phyloP scores from a whole-genome alignment of 805 yeast species.

The Wickerhamiella azymoides region DNA sequence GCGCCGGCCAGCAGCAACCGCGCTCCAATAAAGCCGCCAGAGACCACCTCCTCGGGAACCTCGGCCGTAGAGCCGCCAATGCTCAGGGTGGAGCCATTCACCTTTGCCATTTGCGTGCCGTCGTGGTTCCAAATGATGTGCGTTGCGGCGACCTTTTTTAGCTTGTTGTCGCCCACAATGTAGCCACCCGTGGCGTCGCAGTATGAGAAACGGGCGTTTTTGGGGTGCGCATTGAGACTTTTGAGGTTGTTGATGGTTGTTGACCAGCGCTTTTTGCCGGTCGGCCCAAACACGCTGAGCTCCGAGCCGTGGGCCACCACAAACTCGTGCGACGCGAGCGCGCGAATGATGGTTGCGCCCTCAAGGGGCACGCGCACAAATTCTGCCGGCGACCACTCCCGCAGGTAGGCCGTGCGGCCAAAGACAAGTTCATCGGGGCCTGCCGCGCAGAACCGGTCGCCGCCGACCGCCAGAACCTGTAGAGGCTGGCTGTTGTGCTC shows the following conservation, averaged over 20 bases:
- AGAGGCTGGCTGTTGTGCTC: conserved; percentile 7
- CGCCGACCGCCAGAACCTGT: neutral
- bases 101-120: neutral
- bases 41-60: neutral
- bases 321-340: conserved; percentile 3
- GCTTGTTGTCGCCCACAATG: neutral
- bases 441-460: conserved; percentile 12
- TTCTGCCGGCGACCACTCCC: neutral
- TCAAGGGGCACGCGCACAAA: neutral
- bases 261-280: conserved; percentile 8
- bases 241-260: neutral
- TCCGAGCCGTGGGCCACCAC: neutral
- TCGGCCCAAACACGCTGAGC: neutral
- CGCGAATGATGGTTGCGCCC: neutral
- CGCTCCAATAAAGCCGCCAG: neutral
- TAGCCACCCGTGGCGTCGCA: conserved; percentile 1
- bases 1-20: neutral
- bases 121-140: conserved; percentile 4
- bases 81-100: neutral
- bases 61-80: neutral
- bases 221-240: conserved; percentile 2
- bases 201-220: neutral
- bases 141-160: neutral
- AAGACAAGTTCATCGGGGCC: conserved; percentile 12
- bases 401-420: conserved; percentile 8